These are phyloP conservation scores for Botrytis paeoniae DNA, from an alignment of 2,329 filamentous ascomycete species.

Conservation along the genomic window DNA sequence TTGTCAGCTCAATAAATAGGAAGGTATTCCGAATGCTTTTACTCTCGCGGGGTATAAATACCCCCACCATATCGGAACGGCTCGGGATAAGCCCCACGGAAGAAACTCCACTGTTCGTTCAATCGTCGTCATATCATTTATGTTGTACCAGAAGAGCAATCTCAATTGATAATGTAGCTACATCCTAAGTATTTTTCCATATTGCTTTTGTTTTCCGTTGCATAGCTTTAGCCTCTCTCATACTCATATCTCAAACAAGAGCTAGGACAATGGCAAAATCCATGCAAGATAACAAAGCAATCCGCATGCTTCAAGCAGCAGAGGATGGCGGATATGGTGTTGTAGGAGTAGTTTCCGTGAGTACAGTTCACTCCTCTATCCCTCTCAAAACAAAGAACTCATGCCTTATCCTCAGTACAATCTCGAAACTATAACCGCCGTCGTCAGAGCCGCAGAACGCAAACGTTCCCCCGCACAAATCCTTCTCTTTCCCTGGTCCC, in stretches of 20 bases:
- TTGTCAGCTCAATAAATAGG: background rate
- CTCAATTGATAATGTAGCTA: background rate
- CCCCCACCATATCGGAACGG: background rate
- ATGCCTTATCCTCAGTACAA: constrained; percentile 49
- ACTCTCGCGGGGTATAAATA: background rate
- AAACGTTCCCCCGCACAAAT: constrained; percentile 65
- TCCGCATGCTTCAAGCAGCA: constrained; percentile 41
- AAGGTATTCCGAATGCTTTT: background rate
- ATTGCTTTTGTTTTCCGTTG: background rate
- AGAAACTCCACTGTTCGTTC: background rate
- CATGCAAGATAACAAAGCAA: constrained; percentile 13
- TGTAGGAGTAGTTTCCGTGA: constrained; percentile 47
- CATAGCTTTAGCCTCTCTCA: background rate
- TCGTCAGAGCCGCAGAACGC: constrained; percentile 64
- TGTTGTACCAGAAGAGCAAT: background rate
- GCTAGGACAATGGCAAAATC: background rate
- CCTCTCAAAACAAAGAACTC: background rate
- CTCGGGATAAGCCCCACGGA: background rate
- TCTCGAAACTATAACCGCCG: constrained; percentile 66
- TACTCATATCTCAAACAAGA: background rate
- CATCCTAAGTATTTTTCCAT: background rate
- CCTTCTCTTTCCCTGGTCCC: constrained; percentile 69
- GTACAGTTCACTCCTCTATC: background rate
- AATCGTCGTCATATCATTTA: background rate
- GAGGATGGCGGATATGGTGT: constrained; percentile 55